phyloP scores from a whole-genome alignment of 345 rosid genomes.

The Melaleuca quinquenervia region DNA sequence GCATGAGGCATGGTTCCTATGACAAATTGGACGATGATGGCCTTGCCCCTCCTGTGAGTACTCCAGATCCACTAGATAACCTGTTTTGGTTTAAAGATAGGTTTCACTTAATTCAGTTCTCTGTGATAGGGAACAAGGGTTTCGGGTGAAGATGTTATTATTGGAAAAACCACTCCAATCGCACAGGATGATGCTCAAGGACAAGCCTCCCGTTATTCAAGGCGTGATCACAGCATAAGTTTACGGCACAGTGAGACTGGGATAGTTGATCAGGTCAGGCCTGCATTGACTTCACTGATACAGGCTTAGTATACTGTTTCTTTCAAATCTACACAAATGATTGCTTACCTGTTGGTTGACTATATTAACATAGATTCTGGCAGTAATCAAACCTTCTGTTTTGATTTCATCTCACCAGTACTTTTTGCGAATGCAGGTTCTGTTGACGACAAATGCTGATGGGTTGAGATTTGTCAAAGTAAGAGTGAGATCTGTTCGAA shows the following conservation, averaged over 20 bases:
- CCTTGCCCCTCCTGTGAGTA: slow-evolving; percentile 93
- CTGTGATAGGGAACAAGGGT: slow-evolving; percentile 77
- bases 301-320: neutral
- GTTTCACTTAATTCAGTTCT: neutral
- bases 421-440: slow-evolving; percentile 36
- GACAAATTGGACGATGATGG: slow-evolving; percentile 98
- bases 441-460: slow-evolving; percentile 94
- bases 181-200: slow-evolving; percentile 92
- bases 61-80: neutral
- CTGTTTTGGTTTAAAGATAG: neutral
- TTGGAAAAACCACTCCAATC: slow-evolving; percentile 92
- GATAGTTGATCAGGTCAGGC: slow-evolving; percentile 89
- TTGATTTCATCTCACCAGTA: neutral
- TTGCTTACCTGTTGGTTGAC: neutral
- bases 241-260: slow-evolving; percentile 97
- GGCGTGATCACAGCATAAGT: slow-evolving; percentile 95
- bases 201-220: slow-evolving; percentile 62
- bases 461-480: slow-evolving; percentile 98
- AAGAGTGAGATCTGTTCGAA: slow-evolving; percentile 89
- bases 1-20: slow-evolving; percentile 98
- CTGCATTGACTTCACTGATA: neutral
- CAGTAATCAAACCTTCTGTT: neutral
- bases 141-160: slow-evolving; percentile 94
- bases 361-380: neutral
- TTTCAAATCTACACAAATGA: neutral